Conservation (phyloP, 2,329 filamentous ascomycete genomes). For the Blastomyces emzantsi region DNA sequence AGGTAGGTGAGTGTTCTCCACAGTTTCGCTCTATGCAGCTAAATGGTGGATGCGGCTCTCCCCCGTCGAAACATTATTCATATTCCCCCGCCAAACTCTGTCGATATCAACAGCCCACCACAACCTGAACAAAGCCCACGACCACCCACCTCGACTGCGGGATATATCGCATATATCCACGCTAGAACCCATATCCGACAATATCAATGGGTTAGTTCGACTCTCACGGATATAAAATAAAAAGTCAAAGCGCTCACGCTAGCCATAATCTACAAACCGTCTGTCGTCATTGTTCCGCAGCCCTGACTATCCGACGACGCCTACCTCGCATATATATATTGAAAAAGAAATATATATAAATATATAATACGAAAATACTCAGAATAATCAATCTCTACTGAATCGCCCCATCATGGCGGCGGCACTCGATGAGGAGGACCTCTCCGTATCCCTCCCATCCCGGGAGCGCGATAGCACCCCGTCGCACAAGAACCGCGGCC, state of each 20-base stretch:
- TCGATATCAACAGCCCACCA: not conserved
- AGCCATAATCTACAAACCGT: not conserved
- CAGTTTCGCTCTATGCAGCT: not conserved
- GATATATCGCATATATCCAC: not conserved
- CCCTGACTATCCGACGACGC: not conserved
- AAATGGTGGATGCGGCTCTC: not conserved
- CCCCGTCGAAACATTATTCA: not conserved
- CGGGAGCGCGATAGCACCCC: constrained; percentile 14
- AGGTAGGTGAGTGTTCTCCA: not conserved
- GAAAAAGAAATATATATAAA: not conserved
- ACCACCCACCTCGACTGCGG: not conserved
- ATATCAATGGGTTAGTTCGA: constrained; percentile 1
- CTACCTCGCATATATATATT: not conserved
- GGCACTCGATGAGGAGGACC: constrained; percentile 30
- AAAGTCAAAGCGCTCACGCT: not conserved
- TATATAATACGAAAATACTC: too few species aligned
- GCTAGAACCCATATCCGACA: not conserved
- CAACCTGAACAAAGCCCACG: not conserved
- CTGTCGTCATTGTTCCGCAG: constrained; percentile 1
- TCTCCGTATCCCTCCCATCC: constrained; percentile 29
- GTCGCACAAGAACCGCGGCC: constrained; percentile 16
- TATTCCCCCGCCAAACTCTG: not conserved
- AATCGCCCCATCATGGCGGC: constrained; percentile 25
- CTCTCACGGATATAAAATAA: not conserved
- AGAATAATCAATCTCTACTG: not conserved